phyloP scores from a whole-genome alignment of 352 stramenopile species.

The Phytophthora syringae region DNA sequence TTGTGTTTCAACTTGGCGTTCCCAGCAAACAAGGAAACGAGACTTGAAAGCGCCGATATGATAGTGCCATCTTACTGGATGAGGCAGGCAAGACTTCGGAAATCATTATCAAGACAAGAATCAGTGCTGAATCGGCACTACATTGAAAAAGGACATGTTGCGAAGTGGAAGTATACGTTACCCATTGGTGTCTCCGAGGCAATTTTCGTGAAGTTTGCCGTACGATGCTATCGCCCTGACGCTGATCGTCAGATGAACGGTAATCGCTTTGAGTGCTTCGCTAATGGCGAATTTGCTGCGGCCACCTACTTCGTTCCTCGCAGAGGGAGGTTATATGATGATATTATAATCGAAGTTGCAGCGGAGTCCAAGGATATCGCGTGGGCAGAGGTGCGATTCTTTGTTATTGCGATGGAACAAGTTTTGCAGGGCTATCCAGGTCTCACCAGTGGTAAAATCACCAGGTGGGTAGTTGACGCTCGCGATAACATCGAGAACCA shows the following conservation, averaged over 20 bases:
- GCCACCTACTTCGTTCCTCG: constrained; percentile 4
- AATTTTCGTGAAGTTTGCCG: constrained; percentile 21
- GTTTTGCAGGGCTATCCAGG: constrained; percentile 1
- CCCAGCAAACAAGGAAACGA: background rate
- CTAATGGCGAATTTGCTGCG: constrained; percentile 12
- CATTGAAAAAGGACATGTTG: background rate
- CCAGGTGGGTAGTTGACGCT: background rate
- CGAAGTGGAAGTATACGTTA: constrained; percentile 27
- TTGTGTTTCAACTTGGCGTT: constrained; percentile 21
- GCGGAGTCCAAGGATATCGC: constrained; percentile 10
- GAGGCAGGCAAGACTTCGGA: background rate
- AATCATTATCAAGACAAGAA: background rate
- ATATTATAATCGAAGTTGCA: constrained; percentile 26
- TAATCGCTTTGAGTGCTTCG: constrained; percentile 5
- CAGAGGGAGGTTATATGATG: background rate
- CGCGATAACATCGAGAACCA: background rate
- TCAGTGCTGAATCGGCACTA: background rate
- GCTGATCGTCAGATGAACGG: background rate
- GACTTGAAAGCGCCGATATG: constrained; percentile 2
- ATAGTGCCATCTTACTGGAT: constrained; percentile 29
- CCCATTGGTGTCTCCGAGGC: constrained; percentile 14
- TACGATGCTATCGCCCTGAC: constrained; percentile 12
- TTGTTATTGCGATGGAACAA: constrained; percentile 22
- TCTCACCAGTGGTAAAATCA: background rate
- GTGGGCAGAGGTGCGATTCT: constrained; percentile 23